Evolutionary conservation across 192 early-diverging fungal genomes (phyloP).

Genomic region (Coemansia erecta): DNA sequence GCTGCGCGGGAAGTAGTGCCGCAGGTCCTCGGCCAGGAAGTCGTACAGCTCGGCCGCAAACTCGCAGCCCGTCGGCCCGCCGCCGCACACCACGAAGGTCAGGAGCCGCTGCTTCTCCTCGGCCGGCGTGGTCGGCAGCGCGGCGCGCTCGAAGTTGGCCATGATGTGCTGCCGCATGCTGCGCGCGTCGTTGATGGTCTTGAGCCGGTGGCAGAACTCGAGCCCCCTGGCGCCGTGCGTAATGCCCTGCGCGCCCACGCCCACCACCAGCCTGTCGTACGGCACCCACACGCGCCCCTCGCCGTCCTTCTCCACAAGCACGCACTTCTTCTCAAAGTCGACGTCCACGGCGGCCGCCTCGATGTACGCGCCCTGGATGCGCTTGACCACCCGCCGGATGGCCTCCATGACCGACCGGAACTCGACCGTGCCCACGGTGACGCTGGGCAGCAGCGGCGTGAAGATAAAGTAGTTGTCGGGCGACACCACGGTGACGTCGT

Average conservation of each 20-base stretch:
- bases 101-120: constrained; percentile 65
- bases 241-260: constrained; percentile 76
- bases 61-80: constrained; percentile 82
- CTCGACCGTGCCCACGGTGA: constrained; percentile 87
- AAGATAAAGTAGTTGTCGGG: constrained; percentile 92
- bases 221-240: constrained; percentile 81
- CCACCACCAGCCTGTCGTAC: constrained; percentile 81
- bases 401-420: constrained; percentile 84
- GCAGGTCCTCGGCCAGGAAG: constrained; percentile 78
- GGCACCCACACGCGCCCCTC: constrained; percentile 60
- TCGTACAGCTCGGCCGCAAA: constrained; percentile 77
- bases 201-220: constrained; percentile 78
- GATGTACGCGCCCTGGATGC: constrained; percentile 71
- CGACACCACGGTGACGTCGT: constrained; percentile 73
- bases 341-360: constrained; percentile 84
- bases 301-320: constrained; percentile 67
- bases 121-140: constrained; percentile 61
- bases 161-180: constrained; percentile 74
- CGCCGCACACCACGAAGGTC: constrained; percentile 84
- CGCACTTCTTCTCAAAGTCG: constrained; percentile 72
- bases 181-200: constrained; percentile 79
- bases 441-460: constrained; percentile 68
- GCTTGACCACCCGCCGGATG: constrained; percentile 85
- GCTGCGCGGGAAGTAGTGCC: constrained; percentile 68
- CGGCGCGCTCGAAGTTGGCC: constrained; percentile 77